A percentile compares a stretch with the other conserved stretches of the same genome.
Evolutionary conservation across 2,329 filamentous ascomycete genomes (phyloP).

Genomic region (Cadophora sp.): DNA sequence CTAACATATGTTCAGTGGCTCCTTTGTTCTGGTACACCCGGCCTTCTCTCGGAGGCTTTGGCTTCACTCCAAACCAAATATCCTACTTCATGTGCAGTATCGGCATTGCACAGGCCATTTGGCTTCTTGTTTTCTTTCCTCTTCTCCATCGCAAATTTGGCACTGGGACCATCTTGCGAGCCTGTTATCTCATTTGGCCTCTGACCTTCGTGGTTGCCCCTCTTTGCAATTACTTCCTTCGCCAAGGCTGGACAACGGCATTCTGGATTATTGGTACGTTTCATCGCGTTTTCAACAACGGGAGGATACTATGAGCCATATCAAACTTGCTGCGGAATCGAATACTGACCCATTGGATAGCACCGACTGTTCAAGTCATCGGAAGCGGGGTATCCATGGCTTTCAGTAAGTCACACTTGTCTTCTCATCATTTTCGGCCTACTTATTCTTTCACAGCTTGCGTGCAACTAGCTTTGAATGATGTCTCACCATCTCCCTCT

Average conservation of each 20-base stretch:
- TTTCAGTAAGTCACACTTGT: conserved; percentile 55
- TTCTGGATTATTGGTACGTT: conserved; percentile 38
- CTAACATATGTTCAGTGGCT: conserved; percentile 50
- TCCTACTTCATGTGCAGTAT: conserved; percentile 68
- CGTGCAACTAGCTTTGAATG: conserved; percentile 77
- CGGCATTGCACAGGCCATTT: conserved; percentile 71
- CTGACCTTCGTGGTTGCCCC: conserved; percentile 65
- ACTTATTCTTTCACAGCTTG: conserved; percentile 56
- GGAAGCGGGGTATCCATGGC: conserved; percentile 51
- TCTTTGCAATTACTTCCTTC: conserved; percentile 62
- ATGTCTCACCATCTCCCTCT: conserved; percentile 69
- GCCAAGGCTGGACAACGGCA: conserved; percentile 49
- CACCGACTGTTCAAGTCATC: conserved; percentile 63
- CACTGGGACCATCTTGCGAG: conserved; percentile 68
- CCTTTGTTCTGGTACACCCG: conserved; percentile 74
- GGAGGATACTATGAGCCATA: no score
- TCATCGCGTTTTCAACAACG: neutral
- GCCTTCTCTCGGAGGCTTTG: conserved; percentile 67
- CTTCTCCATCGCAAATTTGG: conserved; percentile 69
- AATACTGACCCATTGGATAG: neutral
- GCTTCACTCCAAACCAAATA: conserved; percentile 67
- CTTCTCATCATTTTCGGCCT: conserved; percentile 56
- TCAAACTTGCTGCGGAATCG: neutral
- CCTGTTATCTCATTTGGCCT: conserved; percentile 66
- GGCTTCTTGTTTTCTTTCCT: conserved; percentile 76